Percentiles rank a stretch among this genome's conserved stretches.
These are phyloP conservation scores for Oryza officinalis DNA, from an alignment of 176 grass and related monocot species.

Conservation along the genomic window DNA sequence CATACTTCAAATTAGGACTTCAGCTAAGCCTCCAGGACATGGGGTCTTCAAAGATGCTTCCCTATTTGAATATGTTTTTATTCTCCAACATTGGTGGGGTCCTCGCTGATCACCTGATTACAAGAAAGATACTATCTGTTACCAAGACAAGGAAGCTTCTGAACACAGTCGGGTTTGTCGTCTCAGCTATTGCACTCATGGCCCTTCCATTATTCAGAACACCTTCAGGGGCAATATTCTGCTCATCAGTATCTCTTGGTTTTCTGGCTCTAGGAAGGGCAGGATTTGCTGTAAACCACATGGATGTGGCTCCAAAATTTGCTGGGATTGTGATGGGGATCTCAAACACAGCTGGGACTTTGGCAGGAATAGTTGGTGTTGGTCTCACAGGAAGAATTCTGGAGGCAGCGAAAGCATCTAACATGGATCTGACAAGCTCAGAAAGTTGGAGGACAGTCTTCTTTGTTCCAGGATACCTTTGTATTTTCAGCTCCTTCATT, in stretches of 20 bases:
- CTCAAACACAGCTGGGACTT: slow-evolving; percentile 62
- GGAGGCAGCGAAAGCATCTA: slow-evolving; percentile 42
- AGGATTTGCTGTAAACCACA: slow-evolving; percentile 65
- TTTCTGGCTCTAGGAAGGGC: slow-evolving; percentile 64
- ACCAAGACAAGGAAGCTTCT: slow-evolving; percentile 65
- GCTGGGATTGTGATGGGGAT: slow-evolving; percentile 68
- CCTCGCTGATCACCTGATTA: slow-evolving; percentile 58
- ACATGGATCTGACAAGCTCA: slow-evolving; percentile 51
- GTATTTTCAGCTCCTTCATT: slow-evolving; percentile 59
- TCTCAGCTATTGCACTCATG: slow-evolving; percentile 58
- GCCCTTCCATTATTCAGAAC: slow-evolving; percentile 53
- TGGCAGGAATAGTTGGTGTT: slow-evolving; percentile 67
- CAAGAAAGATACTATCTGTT: slow-evolving; percentile 50
- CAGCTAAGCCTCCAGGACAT: slow-evolving; percentile 61
- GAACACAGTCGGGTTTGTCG: slow-evolving; percentile 56
- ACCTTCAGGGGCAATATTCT: slow-evolving; percentile 43
- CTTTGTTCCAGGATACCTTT: slow-evolving; percentile 58
- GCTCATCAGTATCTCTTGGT: slow-evolving; percentile 55
- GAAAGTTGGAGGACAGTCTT: slow-evolving; percentile 62
- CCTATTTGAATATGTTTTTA: slow-evolving; percentile 66
- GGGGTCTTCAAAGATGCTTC: slow-evolving; percentile 66
- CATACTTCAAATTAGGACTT: slow-evolving; percentile 60
- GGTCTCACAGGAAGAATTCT: slow-evolving; percentile 62
- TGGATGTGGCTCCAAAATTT: slow-evolving; percentile 67
- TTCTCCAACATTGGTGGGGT: slow-evolving; percentile 65